Conservation (phyloP, 495 filamentous ascomycete species). For the Parathielavia hyrcaniae region DNA sequence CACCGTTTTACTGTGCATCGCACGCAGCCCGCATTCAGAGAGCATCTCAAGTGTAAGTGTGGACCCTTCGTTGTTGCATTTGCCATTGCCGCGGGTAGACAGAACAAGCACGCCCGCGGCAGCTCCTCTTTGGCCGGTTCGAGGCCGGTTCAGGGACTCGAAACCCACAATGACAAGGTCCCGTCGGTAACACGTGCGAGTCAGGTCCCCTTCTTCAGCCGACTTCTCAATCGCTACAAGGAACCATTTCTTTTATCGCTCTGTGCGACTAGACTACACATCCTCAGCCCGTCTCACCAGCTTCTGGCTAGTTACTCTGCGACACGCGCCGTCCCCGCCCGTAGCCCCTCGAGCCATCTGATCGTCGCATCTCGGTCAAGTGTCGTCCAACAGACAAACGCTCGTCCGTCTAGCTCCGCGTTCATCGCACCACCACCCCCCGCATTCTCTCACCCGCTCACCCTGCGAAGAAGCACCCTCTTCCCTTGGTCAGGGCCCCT, state of each 20-base stretch:
- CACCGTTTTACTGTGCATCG: neutral
- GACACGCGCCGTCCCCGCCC: slow-evolving; percentile 2
- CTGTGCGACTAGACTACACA: neutral
- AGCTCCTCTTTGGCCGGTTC: slow-evolving; percentile 16
- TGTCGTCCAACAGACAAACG: neutral
- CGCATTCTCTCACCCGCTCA: slow-evolving; percentile 22
- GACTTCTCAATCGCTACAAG: neutral
- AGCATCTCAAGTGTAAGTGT: slow-evolving; percentile 15
- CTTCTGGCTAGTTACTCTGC: slow-evolving; percentile 3
- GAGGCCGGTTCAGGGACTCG: neutral
- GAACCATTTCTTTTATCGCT: neutral
- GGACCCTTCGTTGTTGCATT: slow-evolving; percentile 12
- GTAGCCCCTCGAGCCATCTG: neutral
- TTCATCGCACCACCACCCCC: slow-evolving; percentile 8
- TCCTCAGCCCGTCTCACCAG: neutral
- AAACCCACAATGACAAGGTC: slow-evolving; percentile 11
- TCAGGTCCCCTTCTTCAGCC: slow-evolving; percentile 21
- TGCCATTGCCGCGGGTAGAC: slow-evolving; percentile 22
- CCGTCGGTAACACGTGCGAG: slow-evolving; percentile 37
- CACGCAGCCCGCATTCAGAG: slow-evolving; percentile 3
- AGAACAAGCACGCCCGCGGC: neutral
- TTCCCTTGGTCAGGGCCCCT: slow-evolving; percentile 90
- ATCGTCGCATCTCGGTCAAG: neutral
- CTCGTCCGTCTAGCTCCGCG: slow-evolving; percentile 4
- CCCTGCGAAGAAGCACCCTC: slow-evolving; percentile 73